A percentile compares a stretch with the other conserved stretches of the same genome.
Evolutionary conservation across 2,329 filamentous ascomycete genomes (phyloP).

Genomic region (Plectosphaerella cucumerina): DNA sequence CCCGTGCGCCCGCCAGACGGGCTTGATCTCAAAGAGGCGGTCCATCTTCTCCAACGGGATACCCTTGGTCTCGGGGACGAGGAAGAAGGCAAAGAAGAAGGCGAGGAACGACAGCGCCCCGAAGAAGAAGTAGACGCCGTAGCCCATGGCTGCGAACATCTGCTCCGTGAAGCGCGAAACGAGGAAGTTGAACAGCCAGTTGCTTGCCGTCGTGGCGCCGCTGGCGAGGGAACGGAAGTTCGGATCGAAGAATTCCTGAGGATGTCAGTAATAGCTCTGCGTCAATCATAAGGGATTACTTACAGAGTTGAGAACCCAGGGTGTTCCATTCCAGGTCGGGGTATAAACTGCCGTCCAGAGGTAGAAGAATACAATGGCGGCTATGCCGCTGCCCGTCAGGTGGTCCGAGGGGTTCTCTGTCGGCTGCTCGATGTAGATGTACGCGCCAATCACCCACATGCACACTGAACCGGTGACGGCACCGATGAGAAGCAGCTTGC

Average conservation of each 20-base stretch:
- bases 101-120: constrained; percentile 42
- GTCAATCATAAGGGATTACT: not conserved
- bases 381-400: constrained; percentile 43
- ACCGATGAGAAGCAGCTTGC: constrained; percentile 55
- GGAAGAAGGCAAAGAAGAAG: constrained; percentile 44
- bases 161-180: constrained; percentile 49
- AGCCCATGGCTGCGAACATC: constrained; percentile 40
- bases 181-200: constrained; percentile 55
- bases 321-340: constrained; percentile 55
- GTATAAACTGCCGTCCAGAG: constrained; percentile 54
- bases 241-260: constrained; percentile 52
- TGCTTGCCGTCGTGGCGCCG: constrained; percentile 52
- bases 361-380: constrained; percentile 63
- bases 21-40: constrained; percentile 35
- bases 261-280: not conserved
- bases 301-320: constrained; percentile 53
- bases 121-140: constrained; percentile 53
- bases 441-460: constrained; percentile 58
- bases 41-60: constrained; percentile 48
- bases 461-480: constrained; percentile 53
- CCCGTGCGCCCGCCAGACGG: constrained; percentile 9
- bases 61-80: constrained; percentile 49
- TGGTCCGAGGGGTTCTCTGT: constrained; percentile 24
- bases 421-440: constrained; percentile 40
- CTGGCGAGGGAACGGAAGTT: constrained; percentile 42